Base-by-base conservation (phyloP, 2,329 filamentous ascomycete genomes). In the Sclerotinia nivalis region DNA sequence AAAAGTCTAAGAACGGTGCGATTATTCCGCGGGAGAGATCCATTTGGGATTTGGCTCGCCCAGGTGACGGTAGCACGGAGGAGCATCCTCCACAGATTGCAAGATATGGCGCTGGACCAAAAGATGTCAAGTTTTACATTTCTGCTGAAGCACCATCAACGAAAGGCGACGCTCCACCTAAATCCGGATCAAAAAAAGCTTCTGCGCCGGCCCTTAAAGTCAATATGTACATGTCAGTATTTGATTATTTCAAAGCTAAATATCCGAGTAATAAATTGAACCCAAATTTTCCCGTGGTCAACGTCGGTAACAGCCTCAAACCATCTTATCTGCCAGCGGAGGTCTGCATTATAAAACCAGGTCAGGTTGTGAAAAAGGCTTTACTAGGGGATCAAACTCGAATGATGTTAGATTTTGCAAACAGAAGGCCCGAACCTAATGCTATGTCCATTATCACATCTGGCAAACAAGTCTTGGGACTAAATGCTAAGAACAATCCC, bases 341-440 rank as follows among this genome's bases (percentile, higher is more conserved):
- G 77, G 81, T 89, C 8, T 89, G 91, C 72, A 79, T 81, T 5
- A 84, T 96, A 3, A 77, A 88, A 12, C 83, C 86, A 1, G 91
- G 91, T 0, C 92, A 96, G 76, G 79, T 85, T 0, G 83, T 88
- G 31, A 87, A 85, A 52, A 81, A 85, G 5, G 88, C 89, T 74
- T 82, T 94, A 22, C 84, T 78, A 0, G 81, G 84, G 0, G 79
- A 83, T 0, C 90, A 95, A 76, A 91, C 90, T 0, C 83, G 85
- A 0, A 76, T 81, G 0, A 94, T 96, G 92, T 88, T 95, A 59
- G 80, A 81, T 0, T 92, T 93, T 77, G 90, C 93, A 1, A 92
- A 90, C 69, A 86, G 90, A 5, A 81, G 81, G 0, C 92, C 92
- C 0, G 83, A 84, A 1, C 81, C 84, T 8, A 96, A 95, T 73